Base-by-base conservation (phyloP, 768 basidiomycete species). In the Leccinum fibrillosum region DNA sequence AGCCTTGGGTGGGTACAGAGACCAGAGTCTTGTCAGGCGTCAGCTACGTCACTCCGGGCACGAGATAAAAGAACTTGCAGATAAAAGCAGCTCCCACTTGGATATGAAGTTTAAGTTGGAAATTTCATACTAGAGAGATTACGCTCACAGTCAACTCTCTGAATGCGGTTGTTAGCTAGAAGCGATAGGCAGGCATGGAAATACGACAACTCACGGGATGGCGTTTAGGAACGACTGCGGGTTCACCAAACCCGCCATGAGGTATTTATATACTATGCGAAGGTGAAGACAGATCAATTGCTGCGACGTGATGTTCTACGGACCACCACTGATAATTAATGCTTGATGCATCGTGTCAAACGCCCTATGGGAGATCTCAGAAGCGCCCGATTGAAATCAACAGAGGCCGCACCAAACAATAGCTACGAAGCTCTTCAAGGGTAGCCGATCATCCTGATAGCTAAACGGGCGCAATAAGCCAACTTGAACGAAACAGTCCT, bases 251-350 rank as follows among this genome's bases (percentile, higher is more conserved):
- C 55, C 55, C 49, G 49, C 8, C 39, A 52, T 42, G 28, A 52
- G 39, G 25, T 9, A 42, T 42, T 51, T 44, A 30, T 56, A 56
- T 21, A 44, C 55, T 56, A 30, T 28, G 28, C 2, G 35, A 6
- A 19, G 25, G 49, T 56, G 19, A 42, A 32, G 28, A 35, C 30
- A 4, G 13, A 48, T 26, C 13, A 48, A 25, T 21, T 17, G 13
- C 13, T 17, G 19, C 10, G 4, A 10, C 13, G 10, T 23, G n/a
- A 17, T 32, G 28, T 44, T 19, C 37, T 12, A 56, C 55, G 10
- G 42, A 56, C 55, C 55, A 12, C 49, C 55, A 32, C 55, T 56
- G 11, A 56, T 52, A 4, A 56, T 32, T 1, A 56, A n/a, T 42
- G 49, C 37, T 21, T 56, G 49, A 32, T 56, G 55, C 1, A 56